Conservation (phyloP, 768 basidiomycete species). For the Pulveroboletus ravenelii region DNA sequence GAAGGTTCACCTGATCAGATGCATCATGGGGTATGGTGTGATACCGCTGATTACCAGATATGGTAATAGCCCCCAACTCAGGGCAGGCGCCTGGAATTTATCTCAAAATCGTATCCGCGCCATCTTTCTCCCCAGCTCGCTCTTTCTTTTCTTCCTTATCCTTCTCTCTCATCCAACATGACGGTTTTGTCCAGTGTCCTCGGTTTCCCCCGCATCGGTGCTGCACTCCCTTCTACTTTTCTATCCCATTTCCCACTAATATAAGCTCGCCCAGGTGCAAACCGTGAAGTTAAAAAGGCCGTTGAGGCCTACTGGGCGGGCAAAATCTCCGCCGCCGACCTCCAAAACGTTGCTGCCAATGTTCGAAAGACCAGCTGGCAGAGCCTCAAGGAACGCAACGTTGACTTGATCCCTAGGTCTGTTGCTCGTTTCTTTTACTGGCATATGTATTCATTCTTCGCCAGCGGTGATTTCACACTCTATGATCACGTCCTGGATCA, state of each 20-base stretch:
- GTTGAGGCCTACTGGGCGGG: constrained; percentile 98
- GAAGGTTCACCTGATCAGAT: constrained; percentile 14
- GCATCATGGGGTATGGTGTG: constrained; percentile 1
- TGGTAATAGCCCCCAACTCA: constrained; percentile 24
- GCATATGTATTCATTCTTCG: constrained; percentile 14
- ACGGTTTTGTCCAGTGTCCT: constrained; percentile 74
- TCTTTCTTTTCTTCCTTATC: constrained; percentile 14
- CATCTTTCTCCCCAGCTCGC: constrained; percentile 2
- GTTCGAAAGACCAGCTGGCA: constrained; percentile 89
- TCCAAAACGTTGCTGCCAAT: constrained; percentile 82
- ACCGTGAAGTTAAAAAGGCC: constrained; percentile 96
- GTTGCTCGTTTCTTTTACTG: constrained; percentile 18
- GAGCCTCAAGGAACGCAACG: constrained; percentile 75
- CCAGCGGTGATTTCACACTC: constrained; percentile 95
- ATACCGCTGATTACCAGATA: constrained; percentile 19
- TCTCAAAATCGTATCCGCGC: constrained; percentile 27
- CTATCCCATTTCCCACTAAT: constrained; percentile 1
- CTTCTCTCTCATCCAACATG: constrained; percentile 41
- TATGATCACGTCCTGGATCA: constrained; percentile 99
- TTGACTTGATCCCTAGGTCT: constrained; percentile 90
- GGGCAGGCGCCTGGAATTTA: constrained; percentile 27
- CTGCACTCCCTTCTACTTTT: background rate
- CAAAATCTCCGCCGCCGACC: constrained; percentile 82
- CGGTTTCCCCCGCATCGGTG: constrained; percentile 86
- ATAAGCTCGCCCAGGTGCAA: constrained; percentile 53